Percentiles rank a stretch among this genome's conserved stretches.
Conservation (phyloP, 2,329 filamentous ascomycete species). For the Basipetospora sp. region DNA sequence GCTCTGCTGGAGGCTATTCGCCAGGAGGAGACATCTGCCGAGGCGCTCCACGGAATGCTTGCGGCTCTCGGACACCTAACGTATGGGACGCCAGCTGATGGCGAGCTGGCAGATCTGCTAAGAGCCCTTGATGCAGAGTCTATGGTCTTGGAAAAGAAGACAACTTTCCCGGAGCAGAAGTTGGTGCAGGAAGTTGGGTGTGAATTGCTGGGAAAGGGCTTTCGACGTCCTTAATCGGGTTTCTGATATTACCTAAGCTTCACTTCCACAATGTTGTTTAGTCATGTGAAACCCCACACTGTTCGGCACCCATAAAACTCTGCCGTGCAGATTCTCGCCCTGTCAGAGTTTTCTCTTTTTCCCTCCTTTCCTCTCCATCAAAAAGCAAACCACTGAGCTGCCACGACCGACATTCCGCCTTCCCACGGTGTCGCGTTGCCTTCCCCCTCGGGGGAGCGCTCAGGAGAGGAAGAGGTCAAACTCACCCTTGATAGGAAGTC, state of each 20-base stretch:
- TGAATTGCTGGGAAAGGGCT: conserved; percentile 36
- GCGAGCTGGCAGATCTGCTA: conserved; percentile 68
- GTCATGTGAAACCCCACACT: neutral
- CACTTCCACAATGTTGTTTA: too few species aligned
- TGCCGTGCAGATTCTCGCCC: too few species aligned
- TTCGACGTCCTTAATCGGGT: conserved; percentile 20
- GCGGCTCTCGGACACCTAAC: conserved; percentile 62
- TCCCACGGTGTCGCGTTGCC: conserved; percentile 51
- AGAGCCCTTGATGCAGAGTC: conserved; percentile 60
- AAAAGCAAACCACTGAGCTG: conserved; percentile 51
- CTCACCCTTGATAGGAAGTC: conserved; percentile 46
- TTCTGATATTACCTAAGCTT: too few species aligned
- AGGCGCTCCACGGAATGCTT: conserved; percentile 64
- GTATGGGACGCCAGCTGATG: conserved; percentile 53
- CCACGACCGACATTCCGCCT: conserved; percentile 47
- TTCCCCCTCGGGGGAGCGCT: conserved; percentile 35
- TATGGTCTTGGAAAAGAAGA: conserved; percentile 44
- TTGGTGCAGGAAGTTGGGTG: conserved; percentile 40
- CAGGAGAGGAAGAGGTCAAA: conserved; percentile 34
- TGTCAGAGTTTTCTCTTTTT: conserved; percentile 17
- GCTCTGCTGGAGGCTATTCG: conserved; percentile 60
- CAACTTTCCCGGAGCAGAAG: conserved; percentile 39
- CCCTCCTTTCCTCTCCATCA: conserved; percentile 32
- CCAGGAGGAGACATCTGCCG: conserved; percentile 44
- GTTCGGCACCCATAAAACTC: conserved; percentile 1